Evolutionary conservation across 495 filamentous ascomycete species (phyloP).

Genomic region (Articulospora tetracladia): DNA sequence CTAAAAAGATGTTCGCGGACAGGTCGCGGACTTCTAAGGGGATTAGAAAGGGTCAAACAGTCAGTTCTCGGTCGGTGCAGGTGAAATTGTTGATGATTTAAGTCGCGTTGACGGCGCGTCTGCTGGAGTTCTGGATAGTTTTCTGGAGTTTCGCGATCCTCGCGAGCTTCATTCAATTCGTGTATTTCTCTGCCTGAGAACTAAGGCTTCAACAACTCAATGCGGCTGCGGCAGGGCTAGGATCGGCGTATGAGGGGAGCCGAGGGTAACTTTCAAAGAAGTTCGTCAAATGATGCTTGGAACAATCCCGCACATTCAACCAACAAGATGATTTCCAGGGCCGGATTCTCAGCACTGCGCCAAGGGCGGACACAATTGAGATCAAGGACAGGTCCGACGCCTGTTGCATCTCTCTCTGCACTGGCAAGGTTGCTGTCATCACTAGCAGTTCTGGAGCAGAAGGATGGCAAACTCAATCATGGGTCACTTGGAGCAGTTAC

Average conservation of each 20-base stretch:
- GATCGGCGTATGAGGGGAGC: background rate
- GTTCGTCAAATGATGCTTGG: background rate
- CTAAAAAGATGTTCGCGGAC: background rate
- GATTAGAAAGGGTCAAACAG: background rate
- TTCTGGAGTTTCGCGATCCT: slow-evolving; percentile 10
- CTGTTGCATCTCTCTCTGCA: slow-evolving; percentile 30
- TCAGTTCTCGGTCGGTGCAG: background rate
- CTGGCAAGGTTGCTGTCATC: slow-evolving; percentile 77
- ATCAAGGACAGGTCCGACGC: slow-evolving; percentile 9
- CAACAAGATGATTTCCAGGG: slow-evolving; percentile 29
- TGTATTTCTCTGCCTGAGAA: background rate
- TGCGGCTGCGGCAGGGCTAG: background rate
- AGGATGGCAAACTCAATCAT: slow-evolving; percentile 78
- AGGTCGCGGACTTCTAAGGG: background rate
- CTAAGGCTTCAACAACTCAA: background rate
- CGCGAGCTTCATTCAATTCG: background rate
- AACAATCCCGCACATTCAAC: background rate
- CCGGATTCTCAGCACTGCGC: slow-evolving; percentile 43
- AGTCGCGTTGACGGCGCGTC: slow-evolving; percentile 14
- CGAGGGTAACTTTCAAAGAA: background rate
- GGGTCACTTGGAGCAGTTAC: slow-evolving; percentile 83
- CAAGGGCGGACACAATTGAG: slow-evolving; percentile 37
- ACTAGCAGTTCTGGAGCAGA: slow-evolving; percentile 89
- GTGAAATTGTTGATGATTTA: slow-evolving; percentile 8
- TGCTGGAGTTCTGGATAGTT: background rate